Evolutionary conservation across 2,329 filamentous ascomycete species (phyloP).

Genomic region (Albifimbria verrucaria): DNA sequence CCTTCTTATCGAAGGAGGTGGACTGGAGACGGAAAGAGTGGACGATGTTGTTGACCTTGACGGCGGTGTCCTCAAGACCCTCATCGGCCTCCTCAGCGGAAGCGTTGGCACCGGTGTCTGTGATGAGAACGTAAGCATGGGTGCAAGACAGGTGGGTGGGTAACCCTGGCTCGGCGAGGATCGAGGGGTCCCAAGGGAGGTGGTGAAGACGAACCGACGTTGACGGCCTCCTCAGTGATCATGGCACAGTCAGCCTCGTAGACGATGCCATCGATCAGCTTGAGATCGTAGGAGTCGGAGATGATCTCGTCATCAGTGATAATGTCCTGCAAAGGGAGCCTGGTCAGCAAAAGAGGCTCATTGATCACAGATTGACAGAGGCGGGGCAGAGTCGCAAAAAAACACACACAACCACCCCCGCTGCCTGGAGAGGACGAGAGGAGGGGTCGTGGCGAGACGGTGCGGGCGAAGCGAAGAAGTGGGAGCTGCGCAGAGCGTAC

Average conservation of each 20-base stretch:
- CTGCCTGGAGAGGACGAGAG: background rate
- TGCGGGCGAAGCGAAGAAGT: background rate
- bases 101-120: conserved; percentile 91
- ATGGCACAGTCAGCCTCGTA: conserved; percentile 93
- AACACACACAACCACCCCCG: background rate
- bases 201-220: conserved; percentile 58
- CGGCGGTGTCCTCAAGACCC: conserved; percentile 62
- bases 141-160: background rate
- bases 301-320: conserved; percentile 91
- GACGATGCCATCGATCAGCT: conserved; percentile 72
- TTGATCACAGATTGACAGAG: background rate
- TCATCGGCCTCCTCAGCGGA: conserved; percentile 88
- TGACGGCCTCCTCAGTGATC: conserved; percentile 74
- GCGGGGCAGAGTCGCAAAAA: conserved; percentile 3
- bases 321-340: conserved; percentile 64
- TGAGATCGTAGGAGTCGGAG: conserved; percentile 89
- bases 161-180: background rate
- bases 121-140: background rate
- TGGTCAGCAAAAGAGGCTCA: conserved; percentile 16
- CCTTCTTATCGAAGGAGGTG: conserved; percentile 83
- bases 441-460: background rate
- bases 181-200: background rate
- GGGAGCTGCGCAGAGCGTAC: background rate
- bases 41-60: conserved; percentile 89
- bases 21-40: conserved; percentile 84